Evolutionary conservation across 805 yeast species (phyloP).

Genomic region (Sugiyamaella lignohabitans): DNA sequence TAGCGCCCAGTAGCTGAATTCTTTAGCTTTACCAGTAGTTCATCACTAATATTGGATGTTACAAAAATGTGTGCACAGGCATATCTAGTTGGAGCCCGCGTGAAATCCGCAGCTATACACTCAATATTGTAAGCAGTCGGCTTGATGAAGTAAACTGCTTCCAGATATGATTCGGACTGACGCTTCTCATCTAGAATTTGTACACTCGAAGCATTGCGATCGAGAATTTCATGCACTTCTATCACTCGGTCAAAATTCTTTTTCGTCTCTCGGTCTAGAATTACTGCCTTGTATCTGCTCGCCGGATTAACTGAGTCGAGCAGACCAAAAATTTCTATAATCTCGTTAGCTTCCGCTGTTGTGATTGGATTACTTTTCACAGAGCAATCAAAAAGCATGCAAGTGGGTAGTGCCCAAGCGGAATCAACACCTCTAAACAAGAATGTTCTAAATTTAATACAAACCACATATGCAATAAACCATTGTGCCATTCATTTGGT

Average conservation of each 20-base stretch:
- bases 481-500: too few relatives aligned
- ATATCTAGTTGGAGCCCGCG: slow-evolving; percentile 62
- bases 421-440: too few relatives aligned
- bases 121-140: slow-evolving; percentile 62
- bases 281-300: slow-evolving; percentile 29
- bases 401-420: not conserved
- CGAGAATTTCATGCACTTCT: slow-evolving; percentile 37
- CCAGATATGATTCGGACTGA: slow-evolving; percentile 55
- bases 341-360: not conserved
- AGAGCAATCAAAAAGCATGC: too few relatives aligned
- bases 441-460: too few relatives aligned
- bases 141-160: slow-evolving; percentile 74
- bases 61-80: slow-evolving; percentile 67
- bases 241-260: slow-evolving; percentile 23
- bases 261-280: slow-evolving; percentile 26
- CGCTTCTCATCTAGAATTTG: slow-evolving; percentile 48
- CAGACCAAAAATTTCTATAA: slow-evolving; percentile 28
- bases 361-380: too few relatives aligned
- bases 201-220: slow-evolving; percentile 25
- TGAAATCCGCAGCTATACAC: slow-evolving; percentile 72
- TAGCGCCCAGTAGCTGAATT: slow-evolving; percentile 25
- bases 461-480: too few relatives aligned
- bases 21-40: slow-evolving; percentile 22
- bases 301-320: slow-evolving; percentile 39
- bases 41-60: slow-evolving; percentile 45